phyloP scores from a whole-genome alignment of 192 early-diverging fungal genomes.

The Geranomyces variabilis region DNA sequence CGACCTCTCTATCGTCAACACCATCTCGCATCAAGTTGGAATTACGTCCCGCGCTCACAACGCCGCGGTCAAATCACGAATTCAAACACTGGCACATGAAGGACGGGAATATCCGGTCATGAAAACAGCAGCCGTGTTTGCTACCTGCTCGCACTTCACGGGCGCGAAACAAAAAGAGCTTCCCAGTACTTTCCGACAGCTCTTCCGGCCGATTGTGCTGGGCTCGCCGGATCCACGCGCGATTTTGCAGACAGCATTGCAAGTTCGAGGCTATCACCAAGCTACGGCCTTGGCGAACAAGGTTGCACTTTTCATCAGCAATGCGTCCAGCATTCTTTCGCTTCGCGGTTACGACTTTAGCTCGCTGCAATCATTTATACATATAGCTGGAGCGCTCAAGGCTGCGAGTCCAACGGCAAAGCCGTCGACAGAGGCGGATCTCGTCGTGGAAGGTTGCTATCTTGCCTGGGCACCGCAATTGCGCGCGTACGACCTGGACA shows the following conservation, averaged over 20 bases:
- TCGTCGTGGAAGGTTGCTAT: slow-evolving; percentile 6
- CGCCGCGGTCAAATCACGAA: slow-evolving; percentile 15
- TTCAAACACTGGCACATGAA: slow-evolving; percentile 4
- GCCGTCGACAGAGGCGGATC: neutral
- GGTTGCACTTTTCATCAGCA: neutral
- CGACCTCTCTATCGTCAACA: neutral
- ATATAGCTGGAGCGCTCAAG: neutral
- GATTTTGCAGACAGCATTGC: neutral
- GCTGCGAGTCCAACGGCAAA: neutral
- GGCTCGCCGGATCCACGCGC: slow-evolving; percentile 13
- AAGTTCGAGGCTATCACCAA: neutral
- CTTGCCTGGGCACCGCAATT: slow-evolving; percentile 11
- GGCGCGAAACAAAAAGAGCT: neutral
- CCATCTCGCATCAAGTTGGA: slow-evolving; percentile 9
- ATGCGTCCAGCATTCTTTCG: neutral
- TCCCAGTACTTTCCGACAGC: slow-evolving; percentile 3
- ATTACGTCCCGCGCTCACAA: neutral
- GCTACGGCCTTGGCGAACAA: slow-evolving; percentile 5
- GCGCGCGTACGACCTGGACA: neutral
- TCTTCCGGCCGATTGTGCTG: slow-evolving; percentile 17
- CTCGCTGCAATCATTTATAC: neutral
- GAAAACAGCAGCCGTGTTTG: slow-evolving; percentile 21
- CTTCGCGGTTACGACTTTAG: slow-evolving; percentile 1
- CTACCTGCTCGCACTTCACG: neutral
- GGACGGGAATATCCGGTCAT: slow-evolving; percentile 15